These are phyloP conservation scores for Paxillus involutus DNA, from an alignment of 768 basidiomycete species.

Conservation along the genomic window DNA sequence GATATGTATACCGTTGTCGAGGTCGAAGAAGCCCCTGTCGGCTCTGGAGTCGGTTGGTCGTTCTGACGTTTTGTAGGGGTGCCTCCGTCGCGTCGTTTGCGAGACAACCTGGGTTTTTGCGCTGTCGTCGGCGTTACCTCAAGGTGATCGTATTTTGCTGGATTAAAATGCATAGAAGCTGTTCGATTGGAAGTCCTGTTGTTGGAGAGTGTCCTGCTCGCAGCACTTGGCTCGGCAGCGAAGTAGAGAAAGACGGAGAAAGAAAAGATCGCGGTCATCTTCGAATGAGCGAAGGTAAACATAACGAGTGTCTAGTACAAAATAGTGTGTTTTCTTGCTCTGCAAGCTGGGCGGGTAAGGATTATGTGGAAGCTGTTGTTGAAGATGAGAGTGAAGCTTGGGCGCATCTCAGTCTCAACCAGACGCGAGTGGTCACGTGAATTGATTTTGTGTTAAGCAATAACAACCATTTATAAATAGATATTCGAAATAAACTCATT, in stretches of 20 bases:
- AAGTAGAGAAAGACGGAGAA: neutral
- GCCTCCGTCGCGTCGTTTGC: neutral
- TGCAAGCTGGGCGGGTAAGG: conserved; percentile 13
- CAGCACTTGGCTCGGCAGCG: neutral
- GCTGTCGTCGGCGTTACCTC: neutral
- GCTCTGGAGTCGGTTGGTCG: conserved; percentile 38
- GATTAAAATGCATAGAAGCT: no score
- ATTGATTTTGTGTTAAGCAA: conserved; percentile 19
- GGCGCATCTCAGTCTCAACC: neutral
- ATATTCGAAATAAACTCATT: no score
- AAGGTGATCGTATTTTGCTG: neutral
- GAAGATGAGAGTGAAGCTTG: neutral
- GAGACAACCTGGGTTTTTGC: neutral
- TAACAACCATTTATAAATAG: no score
- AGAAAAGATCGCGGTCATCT: conserved; percentile 6
- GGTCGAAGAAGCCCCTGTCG: conserved; percentile 33
- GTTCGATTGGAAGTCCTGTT: no score
- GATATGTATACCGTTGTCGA: conserved; percentile 38
- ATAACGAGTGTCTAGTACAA: conserved; percentile 1
- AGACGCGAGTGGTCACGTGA: conserved; percentile 20
- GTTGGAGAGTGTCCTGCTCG: neutral
- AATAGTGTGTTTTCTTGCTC: conserved; percentile 4
- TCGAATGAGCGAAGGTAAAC: conserved; percentile 6
- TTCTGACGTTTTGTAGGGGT: conserved; percentile 22
- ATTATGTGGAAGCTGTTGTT: neutral